Conservation (phyloP, 2,329 filamentous ascomycete species). For the Bretziella fagacearum region DNA sequence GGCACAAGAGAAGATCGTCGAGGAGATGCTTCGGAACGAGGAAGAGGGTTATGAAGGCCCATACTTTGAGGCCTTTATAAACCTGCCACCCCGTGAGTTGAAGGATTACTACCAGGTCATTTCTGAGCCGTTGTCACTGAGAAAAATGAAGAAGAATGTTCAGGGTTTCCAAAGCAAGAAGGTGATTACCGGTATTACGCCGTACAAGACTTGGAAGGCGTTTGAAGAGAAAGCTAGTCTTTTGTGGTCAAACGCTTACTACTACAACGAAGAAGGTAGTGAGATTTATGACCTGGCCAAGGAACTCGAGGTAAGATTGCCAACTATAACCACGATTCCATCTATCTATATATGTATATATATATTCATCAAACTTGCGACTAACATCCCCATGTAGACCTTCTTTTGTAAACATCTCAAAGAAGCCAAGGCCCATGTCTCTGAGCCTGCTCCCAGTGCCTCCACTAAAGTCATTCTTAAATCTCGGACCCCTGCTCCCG, state of each 20-base stretch:
- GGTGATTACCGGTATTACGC: conserved; percentile 42
- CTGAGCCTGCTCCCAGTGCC: conserved; percentile 41
- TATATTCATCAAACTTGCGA: neutral
- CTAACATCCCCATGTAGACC: conserved; percentile 27
- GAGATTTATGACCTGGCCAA: conserved; percentile 63
- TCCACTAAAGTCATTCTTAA: conserved; percentile 26
- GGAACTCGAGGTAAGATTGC: conserved; percentile 70
- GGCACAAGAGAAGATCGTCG: conserved; percentile 71
- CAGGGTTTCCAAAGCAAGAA: conserved; percentile 54
- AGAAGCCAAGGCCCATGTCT: conserved; percentile 54
- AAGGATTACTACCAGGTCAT: conserved; percentile 82
- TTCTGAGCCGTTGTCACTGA: conserved; percentile 61
- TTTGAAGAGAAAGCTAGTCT: conserved; percentile 66
- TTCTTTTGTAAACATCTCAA: conserved; percentile 52
- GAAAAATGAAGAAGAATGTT: conserved; percentile 59
- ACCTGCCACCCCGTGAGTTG: conserved; percentile 55
- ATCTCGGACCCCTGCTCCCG: conserved; percentile 8
- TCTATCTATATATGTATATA: neutral
- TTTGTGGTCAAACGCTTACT: conserved; percentile 75
- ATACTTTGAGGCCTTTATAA: conserved; percentile 57
- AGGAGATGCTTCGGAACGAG: conserved; percentile 52
- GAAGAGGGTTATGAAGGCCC: conserved; percentile 53
- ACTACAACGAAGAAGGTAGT: conserved; percentile 85
- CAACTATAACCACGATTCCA: conserved; percentile 25
- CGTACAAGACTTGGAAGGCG: conserved; percentile 67